Conservation (phyloP, 2,329 filamentous ascomycete genomes). For the Neopestalotiopsis clavispora region DNA sequence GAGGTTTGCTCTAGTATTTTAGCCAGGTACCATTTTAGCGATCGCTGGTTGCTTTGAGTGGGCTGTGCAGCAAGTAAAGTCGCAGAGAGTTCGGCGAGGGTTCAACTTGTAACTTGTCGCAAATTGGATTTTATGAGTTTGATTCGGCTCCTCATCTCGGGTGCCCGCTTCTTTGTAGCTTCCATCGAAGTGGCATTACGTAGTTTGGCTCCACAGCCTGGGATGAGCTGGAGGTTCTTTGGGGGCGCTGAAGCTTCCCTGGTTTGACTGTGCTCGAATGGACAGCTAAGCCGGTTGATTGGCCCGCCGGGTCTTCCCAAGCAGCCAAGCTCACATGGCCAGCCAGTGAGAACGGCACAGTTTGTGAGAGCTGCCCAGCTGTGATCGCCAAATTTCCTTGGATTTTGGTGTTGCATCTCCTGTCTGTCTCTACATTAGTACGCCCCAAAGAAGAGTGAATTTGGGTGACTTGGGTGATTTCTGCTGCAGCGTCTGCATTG, state of each 20-base stretch:
- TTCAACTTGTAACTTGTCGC: not conserved
- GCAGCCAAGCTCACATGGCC: not conserved
- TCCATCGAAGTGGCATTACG: slow-evolving; percentile 7
- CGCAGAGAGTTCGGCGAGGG: too few species aligned
- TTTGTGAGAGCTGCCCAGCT: not conserved
- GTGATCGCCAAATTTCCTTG: not conserved
- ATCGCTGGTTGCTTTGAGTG: not conserved
- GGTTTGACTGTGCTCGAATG: not conserved
- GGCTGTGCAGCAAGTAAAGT: not conserved
- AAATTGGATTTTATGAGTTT: not conserved
- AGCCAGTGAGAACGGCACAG: not conserved
- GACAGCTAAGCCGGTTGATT: not conserved
- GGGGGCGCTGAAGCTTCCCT: not conserved
- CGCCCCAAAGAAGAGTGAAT: not conserved
- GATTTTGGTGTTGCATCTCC: slow-evolving; percentile 10
- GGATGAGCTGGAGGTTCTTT: slow-evolving; percentile 3
- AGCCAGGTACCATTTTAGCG: not conserved
- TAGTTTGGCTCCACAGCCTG: slow-evolving; percentile 14
- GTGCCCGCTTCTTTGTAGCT: not conserved
- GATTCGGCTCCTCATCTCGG: not conserved
- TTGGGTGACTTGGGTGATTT: not conserved
- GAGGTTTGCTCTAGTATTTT: too few species aligned
- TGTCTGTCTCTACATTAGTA: not conserved
- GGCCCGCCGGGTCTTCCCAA: not conserved
- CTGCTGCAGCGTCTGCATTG: slow-evolving; percentile 8